Base-by-base conservation (phyloP, 1,284 basidiomycete species). In the Phlebopus sp. region DNA sequence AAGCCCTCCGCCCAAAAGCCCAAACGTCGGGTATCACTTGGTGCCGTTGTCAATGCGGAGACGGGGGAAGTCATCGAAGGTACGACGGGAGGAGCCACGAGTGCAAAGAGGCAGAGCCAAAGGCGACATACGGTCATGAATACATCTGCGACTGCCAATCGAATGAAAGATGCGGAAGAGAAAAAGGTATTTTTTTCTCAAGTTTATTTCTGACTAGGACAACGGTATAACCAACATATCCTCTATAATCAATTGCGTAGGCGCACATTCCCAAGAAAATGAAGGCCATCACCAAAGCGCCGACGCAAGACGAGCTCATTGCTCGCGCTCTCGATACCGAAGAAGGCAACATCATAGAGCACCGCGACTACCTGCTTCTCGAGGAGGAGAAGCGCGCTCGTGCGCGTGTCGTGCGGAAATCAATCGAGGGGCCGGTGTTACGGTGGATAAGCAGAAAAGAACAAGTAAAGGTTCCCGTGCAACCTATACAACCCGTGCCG, bases 331-430 rank as follows among this genome's bases (percentile, higher is more conserved):
- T 93, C 9, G 89, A 92, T 59, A 88, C 84, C 42, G 91, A 93
- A 62, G 90, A 92, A 66, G 82, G 83, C 4, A 94, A 94, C 58
- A 81, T 85, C 18, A 74, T 77, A n/a, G 84, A 89, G 42, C 84
- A 93, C 55, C 74, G 80, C 32, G 78, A 89, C 53, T 93, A 92
- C 58, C 76, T 94, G 23, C 76, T 75, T 46, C 69, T 81, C 2
- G 91, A 94, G 56, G 90, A 90, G 59, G 90, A 92, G 69, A 89
- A 89, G 56, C 79, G 88, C 19, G 81, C 78, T 54, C 77, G 79
- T 44, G 81, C 86, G 40, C 74, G 79, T 25, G 74, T 83, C 32
- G 75, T 83, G 27, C 77, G 84, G 44, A 70, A 77, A 30, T 63
- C 75, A 5, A 73, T 92, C 13, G 70, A 82, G 30, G 90, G 90